A percentile compares a stretch with the other conserved stretches of the same genome.
phyloP scores from a whole-genome alignment of 768 basidiomycete species.

The Epithele typhae region DNA sequence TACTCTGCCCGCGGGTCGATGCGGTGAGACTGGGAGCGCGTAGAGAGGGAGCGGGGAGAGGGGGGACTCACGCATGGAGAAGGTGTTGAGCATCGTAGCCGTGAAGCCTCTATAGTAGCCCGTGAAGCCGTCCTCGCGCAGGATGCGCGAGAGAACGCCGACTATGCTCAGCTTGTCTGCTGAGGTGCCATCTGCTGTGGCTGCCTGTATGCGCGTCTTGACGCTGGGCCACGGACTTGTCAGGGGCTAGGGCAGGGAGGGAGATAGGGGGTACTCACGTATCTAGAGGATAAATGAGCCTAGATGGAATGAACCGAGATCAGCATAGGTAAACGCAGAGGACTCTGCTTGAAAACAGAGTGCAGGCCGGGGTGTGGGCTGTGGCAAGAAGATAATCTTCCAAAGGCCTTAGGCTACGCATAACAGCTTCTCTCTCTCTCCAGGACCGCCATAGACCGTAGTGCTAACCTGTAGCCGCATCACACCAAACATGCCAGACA shows the following conservation, averaged over 20 bases:
- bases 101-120: slow-evolving; percentile 91
- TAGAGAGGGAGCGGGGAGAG: neutral
- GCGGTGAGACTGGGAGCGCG: neutral
- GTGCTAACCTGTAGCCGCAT: too few species aligned
- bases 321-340: too few species aligned
- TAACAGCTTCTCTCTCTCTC: too few species aligned
- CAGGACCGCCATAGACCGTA: too few species aligned
- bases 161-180: slow-evolving; percentile 51
- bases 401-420: too few species aligned
- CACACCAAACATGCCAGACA: too few species aligned
- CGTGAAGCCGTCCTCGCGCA: slow-evolving; percentile 72
- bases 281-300: slow-evolving; percentile 94
- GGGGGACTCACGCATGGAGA: slow-evolving; percentile 81
- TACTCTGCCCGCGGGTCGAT: slow-evolving; percentile 59
- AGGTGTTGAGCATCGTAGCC: slow-evolving; percentile 97
- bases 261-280: slow-evolving; percentile 67
- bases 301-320: too few species aligned
- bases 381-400: too few species aligned
- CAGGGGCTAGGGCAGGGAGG: neutral
- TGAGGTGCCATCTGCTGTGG: slow-evolving; percentile 46
- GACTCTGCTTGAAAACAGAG: too few species aligned
- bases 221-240: slow-evolving; percentile 45
- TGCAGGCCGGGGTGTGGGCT: too few species aligned
- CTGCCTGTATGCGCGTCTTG: slow-evolving; percentile 93
- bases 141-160: slow-evolving; percentile 61